phyloP scores from a whole-genome alignment of 768 basidiomycete genomes.

The Rhodotorula babjevae region DNA sequence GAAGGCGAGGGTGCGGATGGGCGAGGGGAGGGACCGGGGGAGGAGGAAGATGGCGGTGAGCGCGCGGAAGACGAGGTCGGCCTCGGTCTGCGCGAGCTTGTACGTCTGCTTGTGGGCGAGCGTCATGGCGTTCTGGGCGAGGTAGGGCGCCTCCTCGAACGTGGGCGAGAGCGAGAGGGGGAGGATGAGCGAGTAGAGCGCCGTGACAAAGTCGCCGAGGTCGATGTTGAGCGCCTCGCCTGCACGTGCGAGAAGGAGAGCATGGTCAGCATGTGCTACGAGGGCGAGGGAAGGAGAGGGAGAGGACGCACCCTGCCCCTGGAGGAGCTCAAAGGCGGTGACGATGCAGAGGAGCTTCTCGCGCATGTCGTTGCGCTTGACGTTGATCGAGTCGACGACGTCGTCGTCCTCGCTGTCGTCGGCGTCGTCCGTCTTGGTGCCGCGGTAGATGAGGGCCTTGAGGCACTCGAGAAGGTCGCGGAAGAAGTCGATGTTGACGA shows the following conservation, averaged over 20 bases:
- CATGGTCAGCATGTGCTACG: too few relatives aligned
- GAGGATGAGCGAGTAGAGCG: slow-evolving; percentile 75
- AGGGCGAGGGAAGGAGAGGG: background rate
- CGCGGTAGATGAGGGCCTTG: slow-evolving; percentile 64
- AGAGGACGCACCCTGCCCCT: slow-evolving; percentile 72
- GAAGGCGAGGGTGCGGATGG: slow-evolving; percentile 78
- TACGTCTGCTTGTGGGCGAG: slow-evolving; percentile 26
- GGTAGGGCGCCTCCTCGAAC: slow-evolving; percentile 56
- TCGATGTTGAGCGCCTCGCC: slow-evolving; percentile 98
- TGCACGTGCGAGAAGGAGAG: slow-evolving; percentile 43
- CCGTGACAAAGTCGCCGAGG: slow-evolving; percentile 77
- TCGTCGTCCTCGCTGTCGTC: slow-evolving; percentile 19
- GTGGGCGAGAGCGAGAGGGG: slow-evolving; percentile 64
- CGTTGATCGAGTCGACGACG: slow-evolving; percentile 37
- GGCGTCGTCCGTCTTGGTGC: slow-evolving; percentile 21
- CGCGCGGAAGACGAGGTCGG: slow-evolving; percentile 73
- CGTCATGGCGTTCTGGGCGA: slow-evolving; percentile 41
- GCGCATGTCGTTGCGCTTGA: slow-evolving; percentile 39
- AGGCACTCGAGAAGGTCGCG: slow-evolving; percentile 84
- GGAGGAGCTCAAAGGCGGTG: slow-evolving; percentile 94
- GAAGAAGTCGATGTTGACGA: slow-evolving; percentile 98
- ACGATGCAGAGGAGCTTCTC: slow-evolving; percentile 70
- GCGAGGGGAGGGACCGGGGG: slow-evolving; percentile 57
- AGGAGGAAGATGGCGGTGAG: slow-evolving; percentile 76
- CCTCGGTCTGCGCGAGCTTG: slow-evolving; percentile 44